phyloP scores from a whole-genome alignment of 805 yeast species.

The Suhomyces sp. region DNA sequence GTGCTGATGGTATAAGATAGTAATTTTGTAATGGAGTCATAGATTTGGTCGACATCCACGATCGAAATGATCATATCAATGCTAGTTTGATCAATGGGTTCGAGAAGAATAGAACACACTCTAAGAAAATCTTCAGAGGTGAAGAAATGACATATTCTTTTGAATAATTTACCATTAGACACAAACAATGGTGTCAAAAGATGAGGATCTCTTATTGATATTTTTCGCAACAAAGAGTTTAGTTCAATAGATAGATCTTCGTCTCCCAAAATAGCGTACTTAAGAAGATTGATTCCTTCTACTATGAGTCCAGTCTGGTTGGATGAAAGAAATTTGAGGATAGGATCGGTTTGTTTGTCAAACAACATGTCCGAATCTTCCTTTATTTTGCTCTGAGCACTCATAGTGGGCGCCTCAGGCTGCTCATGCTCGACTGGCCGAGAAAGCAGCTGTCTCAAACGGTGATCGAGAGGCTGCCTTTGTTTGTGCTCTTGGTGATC shows the following conservation, averaged over 20 bases:
- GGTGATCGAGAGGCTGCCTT: not conserved
- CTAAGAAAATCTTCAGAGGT: conserved; percentile 35
- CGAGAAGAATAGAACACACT: conserved; percentile 23
- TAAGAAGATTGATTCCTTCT: conserved; percentile 38
- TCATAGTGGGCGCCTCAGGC: not conserved
- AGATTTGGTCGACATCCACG: conserved; percentile 27
- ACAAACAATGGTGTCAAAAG: conserved; percentile 31
- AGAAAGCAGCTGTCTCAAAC: not conserved
- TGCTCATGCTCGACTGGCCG: not conserved
- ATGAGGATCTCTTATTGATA: conserved; percentile 30
- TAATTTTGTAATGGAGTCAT: conserved; percentile 24
- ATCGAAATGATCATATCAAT: conserved; percentile 21
- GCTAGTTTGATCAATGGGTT: conserved; percentile 18
- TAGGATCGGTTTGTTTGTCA: conserved; percentile 31
- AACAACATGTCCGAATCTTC: conserved; percentile 6
- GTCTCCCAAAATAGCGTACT: conserved; percentile 35
- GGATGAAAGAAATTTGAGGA: conserved; percentile 35
- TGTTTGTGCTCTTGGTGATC: not conserved
- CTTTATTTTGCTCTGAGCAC: not conserved
- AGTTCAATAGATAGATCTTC: conserved; percentile 31
- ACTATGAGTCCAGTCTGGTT: conserved; percentile 23
- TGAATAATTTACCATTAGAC: conserved; percentile 22
- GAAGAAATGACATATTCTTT: conserved; percentile 25
- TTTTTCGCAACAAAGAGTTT: conserved; percentile 18
- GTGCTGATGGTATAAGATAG: conserved; percentile 31